Base-by-base conservation (phyloP, 305 asterid genomes). In the Fraxinus platypoda region DNA sequence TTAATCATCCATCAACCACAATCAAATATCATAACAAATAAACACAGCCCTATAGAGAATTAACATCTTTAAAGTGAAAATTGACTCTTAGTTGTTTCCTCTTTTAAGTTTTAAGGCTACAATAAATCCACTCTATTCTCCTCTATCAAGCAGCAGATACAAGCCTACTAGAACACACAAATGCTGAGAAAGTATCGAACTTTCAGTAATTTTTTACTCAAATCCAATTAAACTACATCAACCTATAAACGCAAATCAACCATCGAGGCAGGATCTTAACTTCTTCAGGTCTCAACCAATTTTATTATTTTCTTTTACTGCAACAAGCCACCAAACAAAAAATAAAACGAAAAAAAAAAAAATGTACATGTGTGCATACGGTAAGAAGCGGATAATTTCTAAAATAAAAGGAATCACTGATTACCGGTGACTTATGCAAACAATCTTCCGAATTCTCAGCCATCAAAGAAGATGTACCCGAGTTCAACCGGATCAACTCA, bases 381-480 rank as follows among this genome's bases (percentile, higher is more conserved):
- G 8, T 68, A 68, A 66, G 33, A 68, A 28, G 19, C 35, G 28
- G 64, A 78, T 15, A 31, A 21, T 6, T 11, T 3, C 33, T 4
- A 19, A 84, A 77, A 31, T 66, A 74, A 77, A 78, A 4, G 6
- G 80, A 68, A 30, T 1, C 28, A 4, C 6, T 78, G 26, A 49
- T 83, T 83, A 92, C 94, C 88, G 75, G 81, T 64, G 37, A 46
- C 15, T 77, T 84, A 52, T 76, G 84, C 41, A 78, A 86, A 78
- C 21, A 34, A 85, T 80, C 88, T 33, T 80, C 80, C 74, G 85
- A 86, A 87, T 85, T 81, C 82, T 88, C 90, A 75, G 79, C 79
- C 30, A 89, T 81, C 84, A 87, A 81, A 81, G 93, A 87, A 46
- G 89, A 90, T 79, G 85, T 88, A 38, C 83, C 88, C 23, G 90